Evolutionary conservation across 805 yeast species (phyloP).

Genomic region (Hemisphaericaspora nanyangensis): DNA sequence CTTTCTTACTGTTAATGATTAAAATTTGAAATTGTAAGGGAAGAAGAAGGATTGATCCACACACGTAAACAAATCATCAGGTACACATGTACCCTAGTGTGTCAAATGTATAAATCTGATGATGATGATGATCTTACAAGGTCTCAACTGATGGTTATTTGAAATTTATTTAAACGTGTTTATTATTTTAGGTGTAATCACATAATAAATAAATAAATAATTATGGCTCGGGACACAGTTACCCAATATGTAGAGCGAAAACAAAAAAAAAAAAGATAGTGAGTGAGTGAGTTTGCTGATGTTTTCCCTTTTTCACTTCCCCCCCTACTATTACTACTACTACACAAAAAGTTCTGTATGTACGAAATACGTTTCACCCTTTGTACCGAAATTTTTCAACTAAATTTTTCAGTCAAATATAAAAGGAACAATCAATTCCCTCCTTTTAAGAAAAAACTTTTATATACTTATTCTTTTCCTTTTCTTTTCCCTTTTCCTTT

Average conservation of each 20-base stretch:
- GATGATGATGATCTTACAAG: too few relatives aligned
- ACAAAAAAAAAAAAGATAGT: neutral
- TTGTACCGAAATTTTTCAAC: neutral
- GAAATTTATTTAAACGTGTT: too few relatives aligned
- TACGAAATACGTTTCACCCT: conserved; percentile 1
- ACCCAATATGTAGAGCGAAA: neutral
- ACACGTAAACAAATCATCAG: neutral
- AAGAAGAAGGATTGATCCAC: too few relatives aligned
- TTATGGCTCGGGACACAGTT: neutral
- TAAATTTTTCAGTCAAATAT: neutral
- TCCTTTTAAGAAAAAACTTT: neutral
- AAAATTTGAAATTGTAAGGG: too few relatives aligned
- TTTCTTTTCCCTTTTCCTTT: conserved; percentile 3
- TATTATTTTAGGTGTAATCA: too few relatives aligned
- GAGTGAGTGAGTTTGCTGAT: neutral
- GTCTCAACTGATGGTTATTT: too few relatives aligned
- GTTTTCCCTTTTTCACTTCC: neutral
- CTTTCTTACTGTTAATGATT: too few relatives aligned
- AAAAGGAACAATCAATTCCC: neutral
- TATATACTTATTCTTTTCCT: conserved; percentile 4
- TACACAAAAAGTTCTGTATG: too few relatives aligned
- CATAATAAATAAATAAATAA: too few relatives aligned
- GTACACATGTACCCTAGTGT: too few relatives aligned
- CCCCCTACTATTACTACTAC: too few relatives aligned
- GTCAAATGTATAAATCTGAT: too few relatives aligned